Evolutionary conservation across 495 filamentous ascomycete genomes (phyloP), one percentile per base, ranked within the genome.

Genomic region (Chaetomium fimeti): DNA sequence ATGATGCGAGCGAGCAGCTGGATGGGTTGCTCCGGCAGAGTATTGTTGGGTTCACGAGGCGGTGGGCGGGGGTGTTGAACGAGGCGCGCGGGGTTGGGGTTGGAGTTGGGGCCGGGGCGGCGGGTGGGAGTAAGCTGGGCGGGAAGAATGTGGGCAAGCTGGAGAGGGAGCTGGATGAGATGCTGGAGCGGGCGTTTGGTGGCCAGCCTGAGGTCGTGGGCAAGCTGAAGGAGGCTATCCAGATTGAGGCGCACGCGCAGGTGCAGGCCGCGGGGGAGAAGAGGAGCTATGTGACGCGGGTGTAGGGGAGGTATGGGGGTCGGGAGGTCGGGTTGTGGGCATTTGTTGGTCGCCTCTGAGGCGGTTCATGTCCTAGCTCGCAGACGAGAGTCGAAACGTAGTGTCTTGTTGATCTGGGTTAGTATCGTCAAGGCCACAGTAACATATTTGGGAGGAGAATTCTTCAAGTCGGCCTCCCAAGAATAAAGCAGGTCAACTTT

Each of bases 11-110:
- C 71, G 89, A 89, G 57, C 91, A 93, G 75, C 77, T 96, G 2
- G 92, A 96, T 65, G 89, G 88, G 20, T 78, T 89, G 29, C 79
- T 96, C 20, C 77, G 92, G 48, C 88, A 87, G 24, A 86, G 88
- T 16, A 94, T 96, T 67, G 89, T 88, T 56, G 88, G 90, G 25
- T 93, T 94, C 67, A 91, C 90, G 36, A 85, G 84, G 72, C 80
- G 80, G 57, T 89, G 79, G 84, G 82, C 76, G 7, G 72, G 72
- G 4, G 57, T 76, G 22, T 67, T 81, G 55, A 76, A 78, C 38
- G 78, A 77, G 2, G 72, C 77, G 1, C 64, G 65, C 27, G 64
- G 61, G 24, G 40, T 54, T 18, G 38, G 25, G 28, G 45, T 15
- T 13, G 32, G 24, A 11, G 43, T 13, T 47, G 40, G 36, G 7